Evolutionary conservation across 495 filamentous ascomycete genomes (phyloP).

Genomic region (Daldinia vernicosa): DNA sequence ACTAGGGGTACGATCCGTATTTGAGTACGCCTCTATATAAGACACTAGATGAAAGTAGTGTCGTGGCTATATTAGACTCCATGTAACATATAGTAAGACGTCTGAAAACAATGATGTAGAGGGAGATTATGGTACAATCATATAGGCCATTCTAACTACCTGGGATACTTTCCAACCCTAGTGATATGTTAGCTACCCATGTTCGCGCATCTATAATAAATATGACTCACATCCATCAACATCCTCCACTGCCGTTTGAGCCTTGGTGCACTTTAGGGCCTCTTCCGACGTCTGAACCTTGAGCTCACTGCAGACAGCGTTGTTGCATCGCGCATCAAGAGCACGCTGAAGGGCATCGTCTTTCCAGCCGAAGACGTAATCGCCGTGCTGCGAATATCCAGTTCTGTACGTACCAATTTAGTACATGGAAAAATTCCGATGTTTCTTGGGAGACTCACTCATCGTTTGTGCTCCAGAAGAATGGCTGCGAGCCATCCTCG

Average conservation of each 20-base stretch:
- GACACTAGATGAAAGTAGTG: no score
- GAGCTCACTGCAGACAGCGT: constrained; percentile 47
- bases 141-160: constrained; percentile 1
- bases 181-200: constrained; percentile 6
- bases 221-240: constrained; percentile 49
- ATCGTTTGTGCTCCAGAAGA: constrained; percentile 56
- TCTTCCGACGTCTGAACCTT: constrained; percentile 45
- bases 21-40: no score
- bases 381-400: constrained; percentile 50
- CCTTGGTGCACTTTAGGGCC: constrained; percentile 49
- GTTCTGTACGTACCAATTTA: constrained; percentile 23
- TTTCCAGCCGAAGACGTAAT: constrained; percentile 49
- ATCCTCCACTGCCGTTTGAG: constrained; percentile 46
- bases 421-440: background rate
- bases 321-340: constrained; percentile 48
- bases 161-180: constrained; percentile 34
- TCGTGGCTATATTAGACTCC: no score
- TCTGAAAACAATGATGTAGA: background rate
- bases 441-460: constrained; percentile 36
- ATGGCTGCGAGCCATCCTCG: constrained; percentile 53
- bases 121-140: background rate
- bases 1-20: no score
- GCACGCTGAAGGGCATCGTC: constrained; percentile 50
- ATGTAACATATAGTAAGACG: no score
- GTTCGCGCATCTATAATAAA: background rate